Conservation (phyloP, 1,139 yeast species). For the Scheffersomyces titani region DNA sequence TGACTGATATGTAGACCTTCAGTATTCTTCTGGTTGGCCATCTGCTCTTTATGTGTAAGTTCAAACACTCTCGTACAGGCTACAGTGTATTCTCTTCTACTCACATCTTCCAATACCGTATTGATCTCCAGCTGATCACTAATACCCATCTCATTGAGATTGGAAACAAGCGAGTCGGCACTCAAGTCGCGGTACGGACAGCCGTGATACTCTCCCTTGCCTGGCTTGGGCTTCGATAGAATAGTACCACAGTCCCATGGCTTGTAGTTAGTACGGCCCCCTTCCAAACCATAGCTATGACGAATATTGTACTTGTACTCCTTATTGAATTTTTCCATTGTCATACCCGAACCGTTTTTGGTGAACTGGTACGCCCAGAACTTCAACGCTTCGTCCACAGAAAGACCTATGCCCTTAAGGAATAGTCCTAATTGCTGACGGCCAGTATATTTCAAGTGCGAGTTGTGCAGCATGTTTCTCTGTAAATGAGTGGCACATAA, state of each 20-base stretch:
- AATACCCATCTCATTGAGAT: slow-evolving; percentile 69
- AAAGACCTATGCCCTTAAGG: slow-evolving; percentile 84
- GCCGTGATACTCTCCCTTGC: slow-evolving; percentile 78
- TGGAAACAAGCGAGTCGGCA: slow-evolving; percentile 56
- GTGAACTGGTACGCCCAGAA: slow-evolving; percentile 84
- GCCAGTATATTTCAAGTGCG: slow-evolving; percentile 79
- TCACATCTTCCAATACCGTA: slow-evolving; percentile 65
- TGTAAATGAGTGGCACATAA: slow-evolving; percentile 77
- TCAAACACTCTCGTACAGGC: slow-evolving; percentile 94
- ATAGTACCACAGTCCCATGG: slow-evolving; percentile 87
- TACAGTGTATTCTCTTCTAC: slow-evolving; percentile 67
- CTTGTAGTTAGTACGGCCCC: slow-evolving; percentile 79
- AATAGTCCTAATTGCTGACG: slow-evolving; percentile 86
- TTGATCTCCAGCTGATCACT: slow-evolving; percentile 62
- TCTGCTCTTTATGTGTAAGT: slow-evolving; percentile 58
- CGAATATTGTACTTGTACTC: slow-evolving; percentile 86
- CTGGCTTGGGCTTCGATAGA: slow-evolving; percentile 70
- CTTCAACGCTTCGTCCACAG: slow-evolving; percentile 81
- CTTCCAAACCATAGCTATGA: slow-evolving; percentile 90
- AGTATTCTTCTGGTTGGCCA: slow-evolving; percentile 23
- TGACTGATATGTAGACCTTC: slow-evolving; percentile 66
- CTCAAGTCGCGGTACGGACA: slow-evolving; percentile 86
- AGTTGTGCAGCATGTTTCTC: slow-evolving; percentile 54
- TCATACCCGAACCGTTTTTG: slow-evolving; percentile 46
- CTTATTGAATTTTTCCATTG: slow-evolving; percentile 77